phyloP scores from a whole-genome alignment of 192 early-diverging fungal species.

The Linnemannia zychae region DNA sequence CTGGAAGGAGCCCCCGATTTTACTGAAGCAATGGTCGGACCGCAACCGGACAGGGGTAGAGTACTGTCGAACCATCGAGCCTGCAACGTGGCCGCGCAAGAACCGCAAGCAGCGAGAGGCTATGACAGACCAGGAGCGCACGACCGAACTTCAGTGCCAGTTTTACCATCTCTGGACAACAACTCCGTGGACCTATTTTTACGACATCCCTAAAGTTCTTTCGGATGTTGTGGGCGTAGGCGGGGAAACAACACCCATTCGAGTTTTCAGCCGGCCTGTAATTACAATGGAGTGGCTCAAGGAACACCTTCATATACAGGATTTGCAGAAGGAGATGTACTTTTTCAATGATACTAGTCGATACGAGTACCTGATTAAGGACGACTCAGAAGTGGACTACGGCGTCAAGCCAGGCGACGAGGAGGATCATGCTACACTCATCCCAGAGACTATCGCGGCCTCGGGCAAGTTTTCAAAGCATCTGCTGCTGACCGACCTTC shows the following conservation, averaged over 20 bases:
- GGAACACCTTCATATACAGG: slow-evolving; percentile 31
- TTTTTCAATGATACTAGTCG: slow-evolving; percentile 35
- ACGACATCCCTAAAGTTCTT: slow-evolving; percentile 41
- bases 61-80: slow-evolving; percentile 38
- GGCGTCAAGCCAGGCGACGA: slow-evolving; percentile 20
- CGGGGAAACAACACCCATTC: slow-evolving; percentile 35
- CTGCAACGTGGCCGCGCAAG: slow-evolving; percentile 9
- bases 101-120: slow-evolving; percentile 12
- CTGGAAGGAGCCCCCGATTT: slow-evolving; percentile 29
- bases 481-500: slow-evolving; percentile 42
- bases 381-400: slow-evolving; percentile 41
- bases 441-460: background rate
- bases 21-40: slow-evolving; percentile 35
- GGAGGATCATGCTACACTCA: background rate
- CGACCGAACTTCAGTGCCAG: slow-evolving; percentile 16
- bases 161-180: slow-evolving; percentile 51
- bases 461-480: slow-evolving; percentile 12
- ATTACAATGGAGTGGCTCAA: slow-evolving; percentile 40
- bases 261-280: slow-evolving; percentile 44
- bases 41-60: slow-evolving; percentile 30
- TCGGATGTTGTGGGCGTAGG: slow-evolving; percentile 16
- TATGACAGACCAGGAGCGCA: slow-evolving; percentile 27
- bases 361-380: slow-evolving; percentile 40
- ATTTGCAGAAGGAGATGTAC: slow-evolving; percentile 41
- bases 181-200: slow-evolving; percentile 53